Evolutionary conservation across 305 asterid species (phyloP).

Genomic region (Salvia sclarea): DNA sequence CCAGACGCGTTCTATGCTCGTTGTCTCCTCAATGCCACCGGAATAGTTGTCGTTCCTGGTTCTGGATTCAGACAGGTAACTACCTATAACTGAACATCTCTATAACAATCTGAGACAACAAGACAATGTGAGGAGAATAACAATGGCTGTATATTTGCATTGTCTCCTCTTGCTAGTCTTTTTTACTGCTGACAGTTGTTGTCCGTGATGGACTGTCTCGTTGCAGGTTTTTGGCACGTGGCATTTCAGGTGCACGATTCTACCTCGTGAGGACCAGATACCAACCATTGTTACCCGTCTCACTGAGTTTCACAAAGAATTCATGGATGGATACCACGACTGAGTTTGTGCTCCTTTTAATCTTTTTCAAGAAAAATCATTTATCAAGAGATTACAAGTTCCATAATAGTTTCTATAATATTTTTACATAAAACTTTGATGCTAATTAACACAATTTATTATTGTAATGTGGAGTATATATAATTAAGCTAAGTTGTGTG

Average conservation of each 20-base stretch:
- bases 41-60: constrained; percentile 93
- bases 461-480: no score
- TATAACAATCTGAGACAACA: no score
- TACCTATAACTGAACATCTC: not conserved
- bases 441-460: no score
- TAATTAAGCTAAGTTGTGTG: no score
- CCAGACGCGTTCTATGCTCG: constrained; percentile 81
- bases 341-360: no score
- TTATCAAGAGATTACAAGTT: no score
- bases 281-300: constrained; percentile 75
- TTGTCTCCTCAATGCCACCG: constrained; percentile 86
- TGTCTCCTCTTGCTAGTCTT: not conserved
- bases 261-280: constrained; percentile 84
- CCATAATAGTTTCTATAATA: no score
- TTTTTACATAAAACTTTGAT: no score
- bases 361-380: no score
- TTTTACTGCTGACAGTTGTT: not conserved
- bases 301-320: constrained; percentile 69
- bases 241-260: constrained; percentile 92
- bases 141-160: not conserved
- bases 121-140: no score
- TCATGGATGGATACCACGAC: constrained; percentile 78
- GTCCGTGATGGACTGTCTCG: not conserved
- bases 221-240: constrained; percentile 81
- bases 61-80: constrained; percentile 95